Evolutionary conservation across 2,329 filamentous ascomycete genomes (phyloP).

Genomic region (Cryoendolithus antarcticus): DNA sequence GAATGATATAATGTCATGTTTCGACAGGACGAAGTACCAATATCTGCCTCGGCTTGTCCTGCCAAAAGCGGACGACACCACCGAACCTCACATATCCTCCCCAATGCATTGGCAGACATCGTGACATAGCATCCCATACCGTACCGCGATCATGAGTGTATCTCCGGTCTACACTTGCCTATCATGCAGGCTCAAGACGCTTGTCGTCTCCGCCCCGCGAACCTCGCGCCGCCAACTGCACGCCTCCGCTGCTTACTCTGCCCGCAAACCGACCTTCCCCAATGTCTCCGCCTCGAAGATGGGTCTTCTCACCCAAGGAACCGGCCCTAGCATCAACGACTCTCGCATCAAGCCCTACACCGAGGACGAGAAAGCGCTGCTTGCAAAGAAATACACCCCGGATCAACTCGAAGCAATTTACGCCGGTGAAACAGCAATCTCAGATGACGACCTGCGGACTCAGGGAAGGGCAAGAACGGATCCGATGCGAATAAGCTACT

Average conservation of each 20-base stretch:
- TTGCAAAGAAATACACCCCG: slow-evolving; percentile 60
- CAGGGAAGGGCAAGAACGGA: slow-evolving; percentile 64
- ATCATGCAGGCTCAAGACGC: slow-evolving; percentile 18
- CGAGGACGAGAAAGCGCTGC: slow-evolving; percentile 47
- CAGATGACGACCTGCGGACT: slow-evolving; percentile 58
- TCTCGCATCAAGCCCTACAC: slow-evolving; percentile 42
- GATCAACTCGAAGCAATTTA: slow-evolving; percentile 72
- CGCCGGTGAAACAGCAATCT: slow-evolving; percentile 66
- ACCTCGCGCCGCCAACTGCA: slow-evolving; percentile 27
- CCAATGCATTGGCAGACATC: too few relatives aligned
- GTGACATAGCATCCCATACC: too few relatives aligned
- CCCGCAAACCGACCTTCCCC: slow-evolving; percentile 30
- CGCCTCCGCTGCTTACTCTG: slow-evolving; percentile 25
- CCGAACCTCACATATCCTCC: too few relatives aligned
- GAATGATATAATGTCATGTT: too few relatives aligned
- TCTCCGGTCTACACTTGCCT: slow-evolving; percentile 21
- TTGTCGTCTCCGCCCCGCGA: slow-evolving; percentile 7
- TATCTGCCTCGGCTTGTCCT: too few relatives aligned
- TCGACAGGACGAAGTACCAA: too few relatives aligned
- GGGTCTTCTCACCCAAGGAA: slow-evolving; percentile 6
- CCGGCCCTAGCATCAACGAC: slow-evolving; percentile 5
- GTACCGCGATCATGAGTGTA: slow-evolving; percentile 11
- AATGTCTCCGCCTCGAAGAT: slow-evolving; percentile 32
- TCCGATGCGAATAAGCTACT: slow-evolving; percentile 58
- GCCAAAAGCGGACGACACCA: too few relatives aligned